phyloP scores from a whole-genome alignment of 1,284 basidiomycete species.

The Blastosporella zonata region DNA sequence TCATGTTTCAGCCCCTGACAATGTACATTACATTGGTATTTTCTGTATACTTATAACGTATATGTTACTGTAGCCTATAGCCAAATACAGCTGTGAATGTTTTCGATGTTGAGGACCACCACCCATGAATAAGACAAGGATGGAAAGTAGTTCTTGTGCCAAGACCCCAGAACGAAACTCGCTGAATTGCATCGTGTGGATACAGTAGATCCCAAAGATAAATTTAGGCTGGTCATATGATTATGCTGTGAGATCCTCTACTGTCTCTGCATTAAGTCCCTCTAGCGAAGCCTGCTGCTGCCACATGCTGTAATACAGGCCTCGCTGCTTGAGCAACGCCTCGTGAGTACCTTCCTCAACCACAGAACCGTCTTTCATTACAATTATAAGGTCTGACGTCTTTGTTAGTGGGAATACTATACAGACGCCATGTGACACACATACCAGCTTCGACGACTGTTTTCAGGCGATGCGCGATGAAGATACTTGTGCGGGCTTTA shows the following conservation, averaged over 20 bases:
- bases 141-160: too few relatives aligned
- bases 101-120: too few relatives aligned
- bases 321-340: conserved; percentile 67
- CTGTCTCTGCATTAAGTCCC: conserved; percentile 16
- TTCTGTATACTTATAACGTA: not conserved
- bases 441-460: conserved; percentile 87
- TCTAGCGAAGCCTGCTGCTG: conserved; percentile 61
- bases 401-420: not conserved
- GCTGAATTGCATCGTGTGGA: too few relatives aligned
- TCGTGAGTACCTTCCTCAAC: conserved; percentile 93
- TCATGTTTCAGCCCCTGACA: not conserved
- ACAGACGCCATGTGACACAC: conserved; percentile 24
- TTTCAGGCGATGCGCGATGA: conserved; percentile 89
- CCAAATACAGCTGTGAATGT: not conserved
- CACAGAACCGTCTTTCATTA: conserved; percentile 81
- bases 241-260: conserved; percentile 5
- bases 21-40: not conserved
- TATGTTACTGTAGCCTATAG: not conserved
- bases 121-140: too few relatives aligned
- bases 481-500: conserved; percentile 86
- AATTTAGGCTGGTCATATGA: not conserved
- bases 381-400: conserved; percentile 78
- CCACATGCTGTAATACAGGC: conserved; percentile 88
- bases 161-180: too few relatives aligned
- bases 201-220: too few relatives aligned